Base-by-base conservation (phyloP, 2,329 filamentous ascomycete genomes). In the Ilyonectria destructans region DNA sequence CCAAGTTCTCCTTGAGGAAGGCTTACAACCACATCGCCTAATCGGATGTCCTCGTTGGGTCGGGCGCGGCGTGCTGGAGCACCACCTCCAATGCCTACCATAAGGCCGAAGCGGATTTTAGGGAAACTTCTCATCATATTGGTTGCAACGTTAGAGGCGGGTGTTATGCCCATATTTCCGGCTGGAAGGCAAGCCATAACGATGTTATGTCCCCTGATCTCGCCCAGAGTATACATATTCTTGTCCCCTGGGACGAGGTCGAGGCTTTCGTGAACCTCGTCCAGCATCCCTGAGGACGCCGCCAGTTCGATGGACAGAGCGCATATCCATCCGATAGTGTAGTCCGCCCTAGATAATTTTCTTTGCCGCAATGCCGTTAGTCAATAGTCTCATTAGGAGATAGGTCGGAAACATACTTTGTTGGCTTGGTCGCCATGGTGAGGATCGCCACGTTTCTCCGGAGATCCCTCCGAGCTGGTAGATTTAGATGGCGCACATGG, bases 41-140 rank as follows among this genome's bases (percentile, higher is more conserved):
- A 56, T n/a, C 56, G 56, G 21, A 55, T 6, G 6, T 57, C n/a
- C 1, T 4, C 4, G 17, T n/a, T 8, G 17, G 40, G 40, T n/a
- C n/a, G 6, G 8, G 17, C 40, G 17, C 15, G 40, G n/a, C n/a
- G 15, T 43, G 7, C 40, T 3, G 54, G 61, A 3, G 59, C 65
- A 5, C 59, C 65, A 13, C 65, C 65, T 0, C 48, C 59, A 3
- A 67, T 46, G 10, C 65, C 65, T 5, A 67, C 65, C 59, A 67
- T 56, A 1, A 67, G 19, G 5, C 65, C 65, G 15, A 63, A 33
- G 2, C 49, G 33, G 21, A 54, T n/a, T 9, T 46, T 58, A 2
- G 55, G 46, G 21, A 65, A 65, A 13, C 15, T 65, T 33, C 31
- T 48, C 4, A 35, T 13, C 62, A 65, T 65, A 6, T 59, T 40